Base-by-base conservation (phyloP, 2,329 filamentous ascomycete genomes). In the Tolypocladium tundrense region DNA sequence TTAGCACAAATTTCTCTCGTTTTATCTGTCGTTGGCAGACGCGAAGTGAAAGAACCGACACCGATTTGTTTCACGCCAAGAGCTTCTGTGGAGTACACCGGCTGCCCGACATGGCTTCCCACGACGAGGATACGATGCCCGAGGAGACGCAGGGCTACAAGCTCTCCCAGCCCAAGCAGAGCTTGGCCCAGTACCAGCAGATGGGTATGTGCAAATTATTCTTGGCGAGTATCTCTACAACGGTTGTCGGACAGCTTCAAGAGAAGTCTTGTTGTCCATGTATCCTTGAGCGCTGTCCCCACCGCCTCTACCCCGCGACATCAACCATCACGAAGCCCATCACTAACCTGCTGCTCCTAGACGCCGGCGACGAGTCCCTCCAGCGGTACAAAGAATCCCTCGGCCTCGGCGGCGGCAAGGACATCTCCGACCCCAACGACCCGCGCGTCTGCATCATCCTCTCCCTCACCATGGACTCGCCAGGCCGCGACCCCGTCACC, bases 361-460 rank as follows among this genome's bases (percentile, higher is more conserved):
- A 86, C 68, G 79, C 81, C 65, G 78, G 89, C 68, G 94, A 99
- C 73, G 93, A 97, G 75, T 94, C 93, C 61, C 87, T 99, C 68
- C 90, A 95, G 77, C 88, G 93, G 69, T 99, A 96, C 88, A 99
- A 99, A 81, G 85, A 93, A 70, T 97, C 93, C 14, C 88, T 99
- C 61, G 94, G 94, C 66, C 86, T 97, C 60, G 85, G 86, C 63
- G 86, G 85, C 66, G 88, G 88, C 69, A 84, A 81, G 54, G 82
- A 87, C 66, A 82, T 90, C 60, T 88, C 85, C 58, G 85, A 92
- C 71, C 84, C 88, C 67, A 90, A 81, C 70, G 93, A 97, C 70
- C 85, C 88, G 54, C 89, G 93, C 66, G 90, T 90, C 71, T 96
- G 91, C 77, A 92, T 97, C 77, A 97, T 97, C 77, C 84, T 91